These are phyloP conservation scores for Collariella sp. DNA, from an alignment of 495 filamentous ascomycete species.

Conservation along the genomic window DNA sequence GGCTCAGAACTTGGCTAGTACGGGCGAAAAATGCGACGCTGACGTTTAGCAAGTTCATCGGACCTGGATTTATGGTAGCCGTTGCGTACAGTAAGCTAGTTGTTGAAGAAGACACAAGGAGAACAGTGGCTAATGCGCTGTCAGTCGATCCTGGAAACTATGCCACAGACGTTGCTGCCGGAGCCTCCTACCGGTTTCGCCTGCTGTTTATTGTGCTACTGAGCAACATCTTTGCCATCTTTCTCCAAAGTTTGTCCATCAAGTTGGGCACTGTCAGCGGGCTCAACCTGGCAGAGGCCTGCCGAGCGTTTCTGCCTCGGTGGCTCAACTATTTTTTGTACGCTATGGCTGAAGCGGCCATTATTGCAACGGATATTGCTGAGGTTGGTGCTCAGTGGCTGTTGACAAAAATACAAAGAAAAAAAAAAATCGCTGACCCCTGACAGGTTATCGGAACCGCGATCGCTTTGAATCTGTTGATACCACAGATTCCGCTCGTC, in stretches of 20 bases:
- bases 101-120: neutral
- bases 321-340: slow-evolving; percentile 27
- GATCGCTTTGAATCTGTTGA: slow-evolving; percentile 78
- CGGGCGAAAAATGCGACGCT: slow-evolving; percentile 34
- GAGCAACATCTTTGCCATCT: slow-evolving; percentile 27
- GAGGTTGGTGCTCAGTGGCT: slow-evolving; percentile 40
- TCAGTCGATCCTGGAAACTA: slow-evolving; percentile 30
- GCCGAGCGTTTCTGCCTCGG: slow-evolving; percentile 23
- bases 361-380: slow-evolving; percentile 51
- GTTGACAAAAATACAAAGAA: too few relatives aligned
- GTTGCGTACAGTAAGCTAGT: slow-evolving; percentile 48
- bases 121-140: neutral
- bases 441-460: slow-evolving; percentile 77
- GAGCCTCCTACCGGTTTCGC: slow-evolving; percentile 23
- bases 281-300: slow-evolving; percentile 23
- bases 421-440: slow-evolving; percentile 4
- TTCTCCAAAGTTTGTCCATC: slow-evolving; percentile 24
- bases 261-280: slow-evolving; percentile 29
- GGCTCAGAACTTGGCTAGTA: slow-evolving; percentile 6
- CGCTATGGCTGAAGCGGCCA: slow-evolving; percentile 22
- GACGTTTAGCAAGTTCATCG: slow-evolving; percentile 70
- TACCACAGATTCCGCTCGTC: slow-evolving; percentile 68
- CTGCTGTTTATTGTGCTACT: slow-evolving; percentile 29
- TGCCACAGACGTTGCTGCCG: slow-evolving; percentile 26
- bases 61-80: slow-evolving; percentile 77